These are phyloP conservation scores for Lineolata rhizophorae DNA, from an alignment of 495 filamentous ascomycete species.

Conservation along the genomic window DNA sequence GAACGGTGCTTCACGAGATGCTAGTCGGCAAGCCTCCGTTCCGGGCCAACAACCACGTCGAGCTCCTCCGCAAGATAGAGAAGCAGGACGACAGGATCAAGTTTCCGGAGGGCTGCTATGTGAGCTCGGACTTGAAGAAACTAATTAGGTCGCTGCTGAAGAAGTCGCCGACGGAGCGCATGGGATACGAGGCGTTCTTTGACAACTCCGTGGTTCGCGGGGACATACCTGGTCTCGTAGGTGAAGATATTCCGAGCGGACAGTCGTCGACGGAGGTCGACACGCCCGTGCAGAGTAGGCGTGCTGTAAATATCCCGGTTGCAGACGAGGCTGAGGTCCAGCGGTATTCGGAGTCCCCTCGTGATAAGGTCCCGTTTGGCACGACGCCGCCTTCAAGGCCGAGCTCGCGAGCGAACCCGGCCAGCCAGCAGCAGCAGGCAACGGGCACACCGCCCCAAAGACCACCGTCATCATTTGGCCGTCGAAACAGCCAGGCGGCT, in stretches of 20 bases:
- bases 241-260: slow-evolving; percentile 43
- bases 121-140: slow-evolving; percentile 61
- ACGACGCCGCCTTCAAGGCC: slow-evolving; percentile 10
- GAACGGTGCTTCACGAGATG: slow-evolving; percentile 91
- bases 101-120: slow-evolving; percentile 50
- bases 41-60: slow-evolving; percentile 80
- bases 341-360: slow-evolving; percentile 8
- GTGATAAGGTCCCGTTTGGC: slow-evolving; percentile 6
- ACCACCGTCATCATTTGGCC: too few species aligned
- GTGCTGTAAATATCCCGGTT: too few species aligned
- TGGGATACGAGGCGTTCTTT: slow-evolving; percentile 72
- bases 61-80: slow-evolving; percentile 79
- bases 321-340: background rate
- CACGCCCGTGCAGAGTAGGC: too few species aligned
- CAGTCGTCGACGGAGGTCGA: too few species aligned
- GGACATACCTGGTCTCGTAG: slow-evolving; percentile 63
- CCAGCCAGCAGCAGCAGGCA: slow-evolving; percentile 1
- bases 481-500: too few species aligned
- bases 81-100: slow-evolving; percentile 59
- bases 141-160: slow-evolving; percentile 64
- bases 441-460: background rate
- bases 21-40: slow-evolving; percentile 78
- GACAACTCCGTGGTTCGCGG: slow-evolving; percentile 45
- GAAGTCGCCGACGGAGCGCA: slow-evolving; percentile 60
- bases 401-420: slow-evolving; percentile 6